Base-by-base conservation (phyloP, 176 grass and related monocot species). In the Paspalum notatum region DNA sequence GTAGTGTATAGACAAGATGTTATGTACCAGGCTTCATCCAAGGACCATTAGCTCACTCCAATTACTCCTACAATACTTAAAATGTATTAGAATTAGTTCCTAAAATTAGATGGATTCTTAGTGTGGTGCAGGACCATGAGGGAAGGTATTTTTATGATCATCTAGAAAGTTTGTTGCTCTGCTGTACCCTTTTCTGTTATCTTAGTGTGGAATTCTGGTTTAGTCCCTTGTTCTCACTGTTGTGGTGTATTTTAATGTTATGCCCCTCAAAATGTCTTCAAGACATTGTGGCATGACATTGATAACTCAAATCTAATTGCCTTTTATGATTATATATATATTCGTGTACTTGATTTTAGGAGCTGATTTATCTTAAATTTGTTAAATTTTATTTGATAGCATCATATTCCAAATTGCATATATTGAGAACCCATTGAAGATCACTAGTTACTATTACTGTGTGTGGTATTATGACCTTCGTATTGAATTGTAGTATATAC, bases 1-100 rank as follows among this genome's bases (percentile, higher is more conserved):
- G 9, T 57, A 77, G 7, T 55, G 48, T 18, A n/a, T 54, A 83
- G 4, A 64, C 25, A 40, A 39, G 9, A 83, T 42, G 12, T 17
- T 83, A 51, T 87, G 44, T 69, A n/a, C 27, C 58, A 49, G 63
- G 63, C 10, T 72, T 25, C 20, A 55, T 63, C 56, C 15, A 20
- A 71, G 57, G 53, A 20, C 59, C 48, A 46, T 66, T 16, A 49
- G 49, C 41, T 14, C 45, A 77, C 8, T 50, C 12, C 17, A 49
- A 3, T 32, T 32, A 32, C 2, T 32, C 32, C 32, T 32, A 32
- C 32, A 57, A n/a, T 59, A 64, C 39, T 80, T 80, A 16, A 57
- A 80, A 66, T 66, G 8, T 57, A 57, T 20, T 10, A 10, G 51
- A 41, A 24, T 25, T 38, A 40, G 4, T 71, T 71, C 44, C 32